Base-by-base conservation (phyloP, 2,329 filamentous ascomycete genomes). In the Ploettnerulaceae sp. region DNA sequence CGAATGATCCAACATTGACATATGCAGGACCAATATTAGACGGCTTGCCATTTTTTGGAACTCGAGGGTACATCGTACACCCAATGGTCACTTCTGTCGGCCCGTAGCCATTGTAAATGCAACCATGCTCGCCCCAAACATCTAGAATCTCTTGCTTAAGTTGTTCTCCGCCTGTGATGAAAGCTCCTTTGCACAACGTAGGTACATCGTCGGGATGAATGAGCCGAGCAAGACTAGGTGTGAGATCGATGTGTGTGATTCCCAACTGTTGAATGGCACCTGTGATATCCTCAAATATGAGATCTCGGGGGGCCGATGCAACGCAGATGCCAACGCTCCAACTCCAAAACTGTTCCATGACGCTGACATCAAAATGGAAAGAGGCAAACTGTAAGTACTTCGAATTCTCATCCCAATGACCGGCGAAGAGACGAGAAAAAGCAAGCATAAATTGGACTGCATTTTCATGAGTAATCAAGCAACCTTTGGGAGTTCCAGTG, bases 51-150 rank as follows among this genome's bases (percentile, higher is more conserved):
- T 85, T 86, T 15, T 70, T 66, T 0, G 87, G 86, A 6, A 95
- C 87, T 25, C 86, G 76, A n/a, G 83, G 82, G 57, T 85, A 90
- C 76, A 93, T 94, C 0, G 90, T 95, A 26, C 90, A 86, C 4
- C 90, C 90, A 53, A 96, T 96, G 0, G 90, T 96, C 0, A 88
- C 86, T 64, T 96, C 91, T 0, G 90, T 96, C 1, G 90, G 91
- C 0, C 90, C 90, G 55, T 95, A 89, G 2, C 89, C 89, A 59
- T 96, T 96, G 70, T 95, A 91, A 11, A 97, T 89, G 33, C 89
- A 88, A 1, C 75, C 75, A 47, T 82, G 76, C 1, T 82, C 75
- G 0, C 90, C 90, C 90, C 91, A 96, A 0, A 73, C 76, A 57
- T 95, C 85, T 2, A 96, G 71, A 37, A 95, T 94, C 53, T 95